Evolutionary conservation across 441 rosid genomes (phyloP).

Genomic region (Erysimum pusillum): DNA sequence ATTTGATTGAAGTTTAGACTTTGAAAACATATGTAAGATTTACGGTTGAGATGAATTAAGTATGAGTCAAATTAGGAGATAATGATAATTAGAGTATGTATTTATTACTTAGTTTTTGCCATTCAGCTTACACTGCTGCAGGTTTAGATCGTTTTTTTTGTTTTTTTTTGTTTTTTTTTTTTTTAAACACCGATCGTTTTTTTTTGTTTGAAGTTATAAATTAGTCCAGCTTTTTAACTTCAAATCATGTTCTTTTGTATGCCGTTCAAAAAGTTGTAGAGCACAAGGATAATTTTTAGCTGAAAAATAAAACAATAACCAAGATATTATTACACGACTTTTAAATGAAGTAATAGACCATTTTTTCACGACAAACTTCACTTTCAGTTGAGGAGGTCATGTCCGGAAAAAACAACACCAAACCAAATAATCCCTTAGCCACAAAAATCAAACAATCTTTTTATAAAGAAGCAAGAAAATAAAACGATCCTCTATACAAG

Average conservation of each 20-base stretch:
- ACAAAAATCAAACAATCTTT: constrained; percentile 41
- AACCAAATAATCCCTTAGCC: constrained; percentile 51
- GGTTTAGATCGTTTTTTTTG: background rate
- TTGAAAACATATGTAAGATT: background rate
- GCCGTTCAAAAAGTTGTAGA: background rate
- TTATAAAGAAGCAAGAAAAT: background rate
- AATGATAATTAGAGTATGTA: background rate
- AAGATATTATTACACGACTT: constrained; percentile 24
- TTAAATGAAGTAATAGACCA: constrained; percentile 43
- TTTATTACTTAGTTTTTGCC: background rate
- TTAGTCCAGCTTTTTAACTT: background rate
- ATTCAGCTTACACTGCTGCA: background rate
- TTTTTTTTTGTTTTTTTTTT: too few species aligned
- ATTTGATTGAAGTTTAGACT: background rate
- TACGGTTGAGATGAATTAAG: background rate
- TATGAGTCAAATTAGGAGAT: background rate
- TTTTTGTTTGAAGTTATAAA: background rate
- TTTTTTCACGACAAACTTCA: constrained; percentile 42
- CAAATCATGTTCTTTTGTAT: too few species aligned
- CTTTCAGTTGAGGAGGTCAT: constrained; percentile 44
- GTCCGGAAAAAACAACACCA: constrained; percentile 52
- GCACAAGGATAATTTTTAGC: background rate
- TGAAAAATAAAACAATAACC: constrained; percentile 5
- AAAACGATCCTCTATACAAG: constrained; percentile 43
- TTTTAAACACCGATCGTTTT: too few species aligned